Base-by-base conservation (phyloP, 2,329 filamentous ascomycete genomes). In the Dissoconium aciculare region DNA sequence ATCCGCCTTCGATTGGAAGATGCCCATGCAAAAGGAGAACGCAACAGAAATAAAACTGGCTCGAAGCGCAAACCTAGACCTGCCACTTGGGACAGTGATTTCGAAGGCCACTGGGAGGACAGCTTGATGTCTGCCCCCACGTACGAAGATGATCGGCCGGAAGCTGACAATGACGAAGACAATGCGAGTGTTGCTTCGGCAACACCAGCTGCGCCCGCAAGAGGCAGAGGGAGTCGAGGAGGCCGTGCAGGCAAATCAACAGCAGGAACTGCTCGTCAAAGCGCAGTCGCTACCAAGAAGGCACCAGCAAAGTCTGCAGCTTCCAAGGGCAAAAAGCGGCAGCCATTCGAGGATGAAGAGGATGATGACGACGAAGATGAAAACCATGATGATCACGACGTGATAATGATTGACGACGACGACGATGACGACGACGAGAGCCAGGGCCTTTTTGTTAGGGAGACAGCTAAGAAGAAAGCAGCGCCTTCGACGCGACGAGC, bases 101-200 rank as follows among this genome's bases (percentile, higher is more conserved):
- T 85, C 15, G 78, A 93, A 29, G 89, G 85, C 0, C 66, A 67
- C 30, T 95, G 87, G 85, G 78, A 78, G 37, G 78, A 89, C 28
- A 73, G 83, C 35, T 71, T 79, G 0, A 75, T 70, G 5, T 80
- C 76, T 1, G 53, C 74, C 5, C 19, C 19, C 4, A 63, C 74
- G 26, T 58, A 58, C 35, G 60, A 60, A 3, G 63, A 67, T 3
- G 45, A 52, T n/a, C 50, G 62, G 9, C 26, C 32, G 11, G 46
- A 50, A 5, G 45, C 49, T 4, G 46, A 51, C 8, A 49, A 61
- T 12, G 57, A 67, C 37, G 59, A 64, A 27, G 55, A 58, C 25
- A 33, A 44, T 15, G 46, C 46, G 5, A 43, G 38, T 27, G 35
- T 35, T 5, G 35, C 51, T 12, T 40, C 49, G 25, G 46, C 55